phyloP scores from a whole-genome alignment of 345 rosid genomes.

The Gossypium rotundifolium region DNA sequence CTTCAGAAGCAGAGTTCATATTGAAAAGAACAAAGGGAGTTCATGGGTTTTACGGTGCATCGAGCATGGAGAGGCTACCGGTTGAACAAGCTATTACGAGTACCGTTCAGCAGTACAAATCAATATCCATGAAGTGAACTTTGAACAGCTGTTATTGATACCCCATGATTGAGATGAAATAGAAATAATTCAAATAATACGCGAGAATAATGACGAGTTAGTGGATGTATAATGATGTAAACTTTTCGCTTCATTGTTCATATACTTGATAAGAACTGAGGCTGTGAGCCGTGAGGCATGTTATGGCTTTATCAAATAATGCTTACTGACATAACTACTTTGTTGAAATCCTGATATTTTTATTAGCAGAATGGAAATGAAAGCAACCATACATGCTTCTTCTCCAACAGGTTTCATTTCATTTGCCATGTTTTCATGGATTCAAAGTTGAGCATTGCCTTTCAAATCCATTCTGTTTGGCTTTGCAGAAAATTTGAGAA shows the following conservation, averaged over 20 bases:
- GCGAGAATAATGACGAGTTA: not conserved
- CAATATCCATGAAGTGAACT: conserved; percentile 53
- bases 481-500: not conserved
- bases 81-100: conserved; percentile 76
- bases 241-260: not conserved
- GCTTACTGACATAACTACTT: not conserved
- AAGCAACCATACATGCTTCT: not conserved
- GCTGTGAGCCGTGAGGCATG: not conserved
- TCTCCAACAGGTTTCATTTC: not conserved
- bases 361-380: not conserved
- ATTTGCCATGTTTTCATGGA: conserved; percentile 1
- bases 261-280: not conserved
- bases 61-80: conserved; percentile 94
- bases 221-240: not conserved
- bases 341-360: not conserved
- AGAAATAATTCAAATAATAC: no score
- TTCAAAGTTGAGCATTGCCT: not conserved
- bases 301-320: not conserved
- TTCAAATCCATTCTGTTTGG: not conserved
- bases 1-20: conserved; percentile 67
- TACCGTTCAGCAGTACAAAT: conserved; percentile 69
- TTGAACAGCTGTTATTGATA: not conserved
- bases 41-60: conserved; percentile 95
- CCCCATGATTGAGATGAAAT: not conserved
- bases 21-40: conserved; percentile 69